Evolutionary conservation across 176 grass and related monocot species (phyloP).

Genomic region (Raddia distichophylla): DNA sequence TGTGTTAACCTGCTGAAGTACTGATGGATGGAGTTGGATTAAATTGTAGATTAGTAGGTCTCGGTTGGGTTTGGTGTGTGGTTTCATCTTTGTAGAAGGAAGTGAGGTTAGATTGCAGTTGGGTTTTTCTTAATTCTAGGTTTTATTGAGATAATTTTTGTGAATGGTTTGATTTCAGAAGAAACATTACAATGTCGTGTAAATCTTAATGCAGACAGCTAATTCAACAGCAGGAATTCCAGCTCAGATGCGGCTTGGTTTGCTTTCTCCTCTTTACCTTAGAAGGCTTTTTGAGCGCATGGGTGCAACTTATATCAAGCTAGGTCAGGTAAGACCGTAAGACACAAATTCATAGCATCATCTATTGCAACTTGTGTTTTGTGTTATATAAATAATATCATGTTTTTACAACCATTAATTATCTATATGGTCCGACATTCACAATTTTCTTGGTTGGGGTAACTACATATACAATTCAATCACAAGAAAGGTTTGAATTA

Average conservation of each 20-base stretch:
- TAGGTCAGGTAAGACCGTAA: constrained; percentile 87
- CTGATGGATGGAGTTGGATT: background rate
- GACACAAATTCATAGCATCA: background rate
- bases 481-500: background rate
- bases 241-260: constrained; percentile 66
- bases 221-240: constrained; percentile 63
- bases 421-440: constrained; percentile 3
- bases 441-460: background rate
- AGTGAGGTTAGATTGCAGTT: constrained; percentile 1
- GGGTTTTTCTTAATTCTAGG: background rate
- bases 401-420: constrained; percentile 11
- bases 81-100: background rate
- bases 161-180: background rate
- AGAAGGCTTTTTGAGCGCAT: constrained; percentile 87
- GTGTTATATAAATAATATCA: background rate
- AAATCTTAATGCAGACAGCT: constrained; percentile 59
- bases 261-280: constrained; percentile 89
- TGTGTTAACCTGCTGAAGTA: background rate
- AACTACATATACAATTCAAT: background rate
- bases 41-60: background rate
- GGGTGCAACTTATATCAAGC: constrained; percentile 98
- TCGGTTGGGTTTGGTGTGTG: background rate
- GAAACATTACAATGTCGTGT: constrained; percentile 22
- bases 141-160: background rate
- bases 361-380: background rate